Percentiles rank a stretch among this genome's conserved stretches.
These are phyloP conservation scores for Vaccinium vitisidaea DNA, from an alignment of 148 eudicot genomes.

Conservation along the genomic window DNA sequence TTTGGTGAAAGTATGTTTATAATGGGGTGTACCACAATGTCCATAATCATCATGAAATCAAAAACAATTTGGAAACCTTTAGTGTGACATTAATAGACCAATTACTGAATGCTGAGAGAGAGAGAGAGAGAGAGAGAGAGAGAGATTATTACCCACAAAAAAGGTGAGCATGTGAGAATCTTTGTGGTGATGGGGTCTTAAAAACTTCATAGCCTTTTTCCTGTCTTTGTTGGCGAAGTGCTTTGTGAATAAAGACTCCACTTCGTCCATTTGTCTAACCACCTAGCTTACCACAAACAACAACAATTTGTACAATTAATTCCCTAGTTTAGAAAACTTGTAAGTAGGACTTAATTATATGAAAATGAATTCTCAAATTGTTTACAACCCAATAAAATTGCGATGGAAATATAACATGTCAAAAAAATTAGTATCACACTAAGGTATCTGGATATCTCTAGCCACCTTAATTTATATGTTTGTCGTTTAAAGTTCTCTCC, in stretches of 20 bases:
- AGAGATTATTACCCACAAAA: slow-evolving; percentile 36
- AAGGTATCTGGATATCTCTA: not conserved
- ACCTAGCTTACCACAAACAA: slow-evolving; percentile 44
- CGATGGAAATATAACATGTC: not conserved
- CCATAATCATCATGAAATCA: not conserved
- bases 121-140: not conserved
- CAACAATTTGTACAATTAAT: not conserved
- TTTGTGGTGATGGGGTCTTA: slow-evolving; percentile 75
- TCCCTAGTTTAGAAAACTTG: not conserved
- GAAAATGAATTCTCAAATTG: not conserved
- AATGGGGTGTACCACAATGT: not conserved
- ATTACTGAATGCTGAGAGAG: not conserved
- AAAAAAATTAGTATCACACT: not conserved
- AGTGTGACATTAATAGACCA: no score
- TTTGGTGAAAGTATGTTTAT: not conserved
- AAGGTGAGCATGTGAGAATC: slow-evolving; percentile 93
- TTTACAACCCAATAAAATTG: not conserved
- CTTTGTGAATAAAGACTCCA: slow-evolving; percentile 91
- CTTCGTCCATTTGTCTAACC: slow-evolving; percentile 88
- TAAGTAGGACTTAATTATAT: not conserved
- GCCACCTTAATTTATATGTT: not conserved
- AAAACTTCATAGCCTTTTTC: slow-evolving; percentile 94
- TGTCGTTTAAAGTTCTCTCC: not conserved
- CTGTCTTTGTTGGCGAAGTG: slow-evolving; percentile 92
- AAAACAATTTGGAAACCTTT: not conserved